These are phyloP conservation scores for Cladosporium sp. DNA, from an alignment of 2,329 filamentous ascomycete genomes.

Conservation along the genomic window DNA sequence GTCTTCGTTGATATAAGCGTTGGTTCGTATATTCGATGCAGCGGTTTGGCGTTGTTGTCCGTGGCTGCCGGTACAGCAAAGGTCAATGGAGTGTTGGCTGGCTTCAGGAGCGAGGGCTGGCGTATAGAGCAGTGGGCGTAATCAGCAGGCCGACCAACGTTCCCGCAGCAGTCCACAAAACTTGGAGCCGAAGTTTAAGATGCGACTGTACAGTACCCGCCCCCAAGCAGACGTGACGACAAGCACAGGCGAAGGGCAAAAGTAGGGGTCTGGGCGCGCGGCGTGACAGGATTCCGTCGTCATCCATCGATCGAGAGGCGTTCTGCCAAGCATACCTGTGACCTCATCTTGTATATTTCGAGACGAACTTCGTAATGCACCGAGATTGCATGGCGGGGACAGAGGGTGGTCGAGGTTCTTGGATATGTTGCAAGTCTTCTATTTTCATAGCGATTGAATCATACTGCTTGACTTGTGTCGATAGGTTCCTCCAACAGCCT, in stretches of 20 bases:
- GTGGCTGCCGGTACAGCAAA: not conserved
- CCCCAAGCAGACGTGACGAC: not conserved
- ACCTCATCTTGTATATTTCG: not conserved
- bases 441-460: too few species aligned
- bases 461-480: too few species aligned
- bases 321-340: slow-evolving; percentile 1
- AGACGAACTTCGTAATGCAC: too few species aligned
- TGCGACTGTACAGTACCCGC: not conserved
- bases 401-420: too few species aligned
- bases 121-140: not conserved
- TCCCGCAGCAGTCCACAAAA: slow-evolving; percentile 3
- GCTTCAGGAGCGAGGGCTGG: not conserved
- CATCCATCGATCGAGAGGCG: not conserved
- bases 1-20: not conserved
- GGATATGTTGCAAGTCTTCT: too few species aligned
- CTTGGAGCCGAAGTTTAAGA: not conserved
- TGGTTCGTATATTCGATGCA: not conserved
- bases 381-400: too few species aligned
- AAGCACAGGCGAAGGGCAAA: not conserved
- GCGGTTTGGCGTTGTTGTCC: not conserved
- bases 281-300: not conserved
- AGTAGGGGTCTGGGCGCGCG: not conserved
- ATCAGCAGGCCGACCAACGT: not conserved
- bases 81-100: not conserved
- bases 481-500: too few species aligned